Evolutionary conservation across 2,329 filamentous ascomycete genomes (phyloP).

Genomic region (Epichloe typhina): DNA sequence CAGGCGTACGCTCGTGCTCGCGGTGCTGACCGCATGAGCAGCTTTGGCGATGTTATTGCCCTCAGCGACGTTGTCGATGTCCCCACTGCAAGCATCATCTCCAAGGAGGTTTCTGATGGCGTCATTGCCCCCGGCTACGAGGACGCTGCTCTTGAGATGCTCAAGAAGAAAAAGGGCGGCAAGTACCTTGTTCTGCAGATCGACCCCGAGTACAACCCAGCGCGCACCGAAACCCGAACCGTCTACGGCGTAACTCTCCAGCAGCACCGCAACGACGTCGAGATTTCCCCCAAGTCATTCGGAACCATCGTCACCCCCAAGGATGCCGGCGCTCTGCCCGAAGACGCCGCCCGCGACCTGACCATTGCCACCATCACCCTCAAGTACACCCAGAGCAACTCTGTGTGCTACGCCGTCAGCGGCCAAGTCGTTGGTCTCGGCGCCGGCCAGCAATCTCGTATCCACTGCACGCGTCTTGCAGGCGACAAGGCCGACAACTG

Average conservation of each 20-base stretch:
- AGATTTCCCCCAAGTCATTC: slow-evolving; percentile 83
- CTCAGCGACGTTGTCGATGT: slow-evolving; percentile 84
- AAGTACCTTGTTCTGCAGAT: slow-evolving; percentile 95
- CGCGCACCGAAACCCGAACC: slow-evolving; percentile 69
- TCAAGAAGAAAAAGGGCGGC: slow-evolving; percentile 96
- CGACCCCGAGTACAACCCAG: slow-evolving; percentile 72
- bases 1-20: slow-evolving; percentile 93
- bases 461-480: slow-evolving; percentile 94
- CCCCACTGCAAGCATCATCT: slow-evolving; percentile 92
- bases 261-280: slow-evolving; percentile 86
- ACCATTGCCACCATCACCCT: slow-evolving; percentile 92
- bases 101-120: slow-evolving; percentile 93
- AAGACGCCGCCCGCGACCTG: slow-evolving; percentile 74
- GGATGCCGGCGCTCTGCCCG: slow-evolving; percentile 57
- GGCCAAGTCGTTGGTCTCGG: slow-evolving; percentile 90
- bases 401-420: slow-evolving; percentile 90
- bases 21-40: slow-evolving; percentile 96
- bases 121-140: slow-evolving; percentile 85
- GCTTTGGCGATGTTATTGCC: slow-evolving; percentile 93
- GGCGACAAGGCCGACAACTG: slow-evolving; percentile 99
- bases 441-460: slow-evolving; percentile 92
- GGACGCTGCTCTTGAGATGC: slow-evolving; percentile 72
- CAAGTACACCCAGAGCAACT: slow-evolving; percentile 99
- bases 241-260: slow-evolving; percentile 81
- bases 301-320: slow-evolving; percentile 76